Conservation (phyloP, 2,329 filamentous ascomycete genomes). For the Delphinella strobiligena region DNA sequence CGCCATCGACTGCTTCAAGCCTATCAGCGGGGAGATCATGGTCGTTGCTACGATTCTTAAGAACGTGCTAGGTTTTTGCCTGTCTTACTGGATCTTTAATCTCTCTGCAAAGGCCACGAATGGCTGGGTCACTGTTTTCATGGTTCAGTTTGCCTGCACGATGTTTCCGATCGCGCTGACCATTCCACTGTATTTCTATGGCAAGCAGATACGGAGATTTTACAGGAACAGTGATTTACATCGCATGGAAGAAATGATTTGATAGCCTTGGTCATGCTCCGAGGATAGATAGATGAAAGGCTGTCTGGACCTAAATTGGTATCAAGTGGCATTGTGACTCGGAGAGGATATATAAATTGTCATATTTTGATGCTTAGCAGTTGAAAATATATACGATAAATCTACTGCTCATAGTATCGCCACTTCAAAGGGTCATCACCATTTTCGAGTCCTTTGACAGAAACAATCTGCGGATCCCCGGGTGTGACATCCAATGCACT, state of each 20-base stretch:
- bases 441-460: constrained; percentile 27
- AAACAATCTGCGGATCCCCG: constrained; percentile 42
- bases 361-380: too few species aligned
- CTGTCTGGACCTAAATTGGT: too few species aligned
- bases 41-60: constrained; percentile 33
- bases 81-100: constrained; percentile 31
- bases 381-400: too few species aligned
- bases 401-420: constrained; percentile 30
- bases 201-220: constrained; percentile 28
- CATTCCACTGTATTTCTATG: constrained; percentile 30
- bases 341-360: too few species aligned
- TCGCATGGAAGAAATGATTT: constrained; percentile 24
- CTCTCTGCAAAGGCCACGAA: constrained; percentile 19
- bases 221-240: constrained; percentile 25
- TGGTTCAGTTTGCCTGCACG: constrained; percentile 31
- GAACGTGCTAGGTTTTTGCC: constrained; percentile 32
- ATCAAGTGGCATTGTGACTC: too few species aligned
- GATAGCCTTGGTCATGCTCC: too few species aligned
- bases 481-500: constrained; percentile 47
- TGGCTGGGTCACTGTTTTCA: constrained; percentile 30
- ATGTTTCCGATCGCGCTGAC: constrained; percentile 27
- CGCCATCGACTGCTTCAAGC: constrained; percentile 35
- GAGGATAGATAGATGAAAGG: too few species aligned
- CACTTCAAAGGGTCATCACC: constrained; percentile 29
- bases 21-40: constrained; percentile 35